These are phyloP conservation scores for Diaporthe citriasiana DNA, from an alignment of 2,329 filamentous ascomycete genomes.

Conservation along the genomic window DNA sequence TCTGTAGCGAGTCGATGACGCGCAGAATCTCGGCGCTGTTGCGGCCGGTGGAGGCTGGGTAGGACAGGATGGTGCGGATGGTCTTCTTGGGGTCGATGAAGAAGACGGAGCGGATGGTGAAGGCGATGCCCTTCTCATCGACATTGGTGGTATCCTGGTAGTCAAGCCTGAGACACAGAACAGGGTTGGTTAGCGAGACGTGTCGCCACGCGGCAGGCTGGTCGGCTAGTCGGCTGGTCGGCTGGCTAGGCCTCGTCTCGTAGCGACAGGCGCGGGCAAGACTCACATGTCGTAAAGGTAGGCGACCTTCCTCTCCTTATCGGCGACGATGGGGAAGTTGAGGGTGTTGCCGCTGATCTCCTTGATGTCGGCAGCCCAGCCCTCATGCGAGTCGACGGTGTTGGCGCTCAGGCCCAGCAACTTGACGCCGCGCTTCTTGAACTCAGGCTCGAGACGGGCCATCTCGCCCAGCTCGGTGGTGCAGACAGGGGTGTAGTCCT, in stretches of 20 bases:
- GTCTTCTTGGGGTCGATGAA: constrained; percentile 95
- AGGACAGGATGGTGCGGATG: constrained; percentile 92
- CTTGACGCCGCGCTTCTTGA: constrained; percentile 88
- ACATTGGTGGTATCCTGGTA: constrained; percentile 86
- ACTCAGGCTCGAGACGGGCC: constrained; percentile 89
- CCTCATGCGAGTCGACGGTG: constrained; percentile 84
- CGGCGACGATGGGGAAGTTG: constrained; percentile 84
- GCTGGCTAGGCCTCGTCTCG: not conserved
- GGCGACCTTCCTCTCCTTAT: constrained; percentile 82
- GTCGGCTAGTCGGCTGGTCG: not conserved
- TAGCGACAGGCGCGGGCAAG: not conserved
- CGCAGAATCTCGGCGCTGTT: constrained; percentile 85
- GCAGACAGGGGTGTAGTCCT: constrained; percentile 95
- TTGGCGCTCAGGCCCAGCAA: constrained; percentile 93
- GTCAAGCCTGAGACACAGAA: constrained; percentile 69
- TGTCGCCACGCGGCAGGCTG: not conserved
- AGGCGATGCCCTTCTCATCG: constrained; percentile 85
- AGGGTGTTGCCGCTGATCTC: constrained; percentile 81
- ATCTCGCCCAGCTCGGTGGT: constrained; percentile 96
- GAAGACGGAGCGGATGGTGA: constrained; percentile 96
- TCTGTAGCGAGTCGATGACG: constrained; percentile 84
- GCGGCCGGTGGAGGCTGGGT: constrained; percentile 90
- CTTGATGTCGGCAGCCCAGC: constrained; percentile 92
- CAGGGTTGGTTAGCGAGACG: constrained; percentile 1
- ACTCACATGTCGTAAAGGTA: constrained; percentile 83